Conservation (phyloP, 2,329 filamentous ascomycete species). For the Hypoxylon sp. region DNA sequence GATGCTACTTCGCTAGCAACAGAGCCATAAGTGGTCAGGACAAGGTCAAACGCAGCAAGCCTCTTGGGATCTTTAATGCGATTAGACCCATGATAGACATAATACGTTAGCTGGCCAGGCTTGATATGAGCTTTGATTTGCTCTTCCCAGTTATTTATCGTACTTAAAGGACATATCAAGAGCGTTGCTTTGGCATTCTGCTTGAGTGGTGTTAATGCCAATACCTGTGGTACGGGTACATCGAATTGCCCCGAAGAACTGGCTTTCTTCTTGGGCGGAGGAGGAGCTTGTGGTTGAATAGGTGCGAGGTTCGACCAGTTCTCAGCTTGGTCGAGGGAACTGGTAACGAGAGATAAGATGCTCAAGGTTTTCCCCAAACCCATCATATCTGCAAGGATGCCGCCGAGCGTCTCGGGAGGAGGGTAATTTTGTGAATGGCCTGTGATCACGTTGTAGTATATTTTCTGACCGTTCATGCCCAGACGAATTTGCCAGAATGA, state of each 20-base stretch:
- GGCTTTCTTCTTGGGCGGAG: constrained; percentile 57
- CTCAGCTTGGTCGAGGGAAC: constrained; percentile 73
- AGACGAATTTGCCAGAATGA: constrained; percentile 82
- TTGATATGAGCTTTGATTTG: constrained; percentile 88
- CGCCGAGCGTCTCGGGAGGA: constrained; percentile 78
- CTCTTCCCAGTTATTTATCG: constrained; percentile 93
- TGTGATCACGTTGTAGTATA: constrained; percentile 89
- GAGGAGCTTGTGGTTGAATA: constrained; percentile 61
- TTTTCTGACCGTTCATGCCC: constrained; percentile 64
- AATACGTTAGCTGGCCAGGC: constrained; percentile 74
- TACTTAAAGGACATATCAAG: constrained; percentile 89
- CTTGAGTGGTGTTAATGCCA: constrained; percentile 67
- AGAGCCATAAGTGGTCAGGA: constrained; percentile 94
- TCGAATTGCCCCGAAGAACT: constrained; percentile 55
- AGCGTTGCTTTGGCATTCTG: constrained; percentile 85
- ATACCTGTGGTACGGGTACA: constrained; percentile 58
- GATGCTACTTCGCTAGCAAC: constrained; percentile 82
- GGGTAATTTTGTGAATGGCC: constrained; percentile 72
- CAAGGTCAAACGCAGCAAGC: constrained; percentile 82
- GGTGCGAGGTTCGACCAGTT: constrained; percentile 72
- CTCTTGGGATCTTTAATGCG: constrained; percentile 77
- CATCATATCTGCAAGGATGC: constrained; percentile 89
- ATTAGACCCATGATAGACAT: constrained; percentile 88
- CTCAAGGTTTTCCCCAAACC: constrained; percentile 90
- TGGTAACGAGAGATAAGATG: constrained; percentile 82